Base-by-base conservation (phyloP, 208 protist genomes). In the Acanthamoeba culbertsoni region DNA sequence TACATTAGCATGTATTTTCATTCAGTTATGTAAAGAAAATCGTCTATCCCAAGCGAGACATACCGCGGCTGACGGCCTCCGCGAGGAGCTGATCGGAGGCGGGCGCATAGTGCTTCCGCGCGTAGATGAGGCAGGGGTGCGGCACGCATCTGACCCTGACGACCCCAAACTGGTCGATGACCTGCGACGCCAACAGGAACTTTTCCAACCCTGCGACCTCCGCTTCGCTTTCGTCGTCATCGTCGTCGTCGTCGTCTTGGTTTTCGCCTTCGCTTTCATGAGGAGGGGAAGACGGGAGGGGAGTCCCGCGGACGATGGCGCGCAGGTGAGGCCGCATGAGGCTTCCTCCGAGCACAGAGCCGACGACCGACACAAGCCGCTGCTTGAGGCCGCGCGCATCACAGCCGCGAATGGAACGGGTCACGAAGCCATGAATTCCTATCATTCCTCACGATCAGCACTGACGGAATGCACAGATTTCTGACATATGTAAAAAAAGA, bases 341-440 rank as follows among this genome's bases (percentile, higher is more conserved):
- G 12, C 20, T 37, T 35, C 71, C 71, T 23, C 71, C 71, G 26
- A 79, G 71, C 71, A 79, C 71, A 12, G 35, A 51, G 18, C 37
- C 71, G 26, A 79, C 71, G 26, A 79, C 43, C 26, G 10, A 18
- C 42, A 51, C 43, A 16, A 51, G n/a, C 71, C 71, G 35, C 43
- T 79, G 71, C 71, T 79, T 79, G 42, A 79, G 43, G n/a, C 20
- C 71, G 20, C 71, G 71, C 71, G 71, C 51, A 33, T 79, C 71
- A 33, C 40, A 40, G 71, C 71, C 71, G 12, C 71, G 71, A 51
- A 79, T 79, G n/a, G 71, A 51, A n/a, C 71, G 35, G 26, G 71
- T 79, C 0, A 79, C 35, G 71, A 79, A 45, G 3, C 71, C 71
- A 37, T 79, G 71, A n/a, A 79, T 51, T 4, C 71, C 71, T 79